Base-by-base conservation (phyloP, 805 yeast species). In the Tetrapisispora arboricola region DNA sequence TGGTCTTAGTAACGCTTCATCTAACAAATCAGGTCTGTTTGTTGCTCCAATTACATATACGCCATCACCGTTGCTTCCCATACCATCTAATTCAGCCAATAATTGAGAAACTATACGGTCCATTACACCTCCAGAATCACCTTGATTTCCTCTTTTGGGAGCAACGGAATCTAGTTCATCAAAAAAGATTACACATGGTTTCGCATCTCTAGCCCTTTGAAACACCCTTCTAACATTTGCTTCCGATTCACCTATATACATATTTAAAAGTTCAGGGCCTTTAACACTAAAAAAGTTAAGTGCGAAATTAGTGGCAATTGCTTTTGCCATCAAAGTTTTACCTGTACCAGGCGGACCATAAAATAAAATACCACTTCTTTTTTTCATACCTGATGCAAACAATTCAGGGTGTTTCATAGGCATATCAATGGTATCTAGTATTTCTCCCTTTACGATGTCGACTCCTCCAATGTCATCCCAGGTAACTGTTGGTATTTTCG, bases 341-440 rank as follows among this genome's bases (percentile, higher is more conserved):
- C 98, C 98, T 0, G 98, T 92, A 19, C 98, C 98, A 0, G 98
- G 98, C 0, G 98, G 98, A 0, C 98, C 98, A 64, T 92, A 92
- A 59, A 92, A 87, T 47, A 92, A 64, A 29, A 92, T 84, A 37
- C 98, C 98, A 54, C 94, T 80, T 61, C 98, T 73, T 58, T 90
- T 90, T 60, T 92, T 90, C 58, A 92, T 75, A 0, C 97, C 97
- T 35, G 79, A 78, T 38, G 78, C 73, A 62, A 90, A 90, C 42
- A 92, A 65, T 49, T 86, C 94, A 0, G 97, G 97, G 57, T 84
- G 88, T 53, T 84, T 86, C 56, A 90, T 67, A 2, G 98, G 98
- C 83, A 90, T 76, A 51, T 90, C 97, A 45, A 92, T 88, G 0
- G 98, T 90, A 55, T 92, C 98, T 58, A 88, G 65, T 50, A 92